phyloP scores from a whole-genome alignment of 176 grass and related monocot genomes.

The Musa acuminata region DNA sequence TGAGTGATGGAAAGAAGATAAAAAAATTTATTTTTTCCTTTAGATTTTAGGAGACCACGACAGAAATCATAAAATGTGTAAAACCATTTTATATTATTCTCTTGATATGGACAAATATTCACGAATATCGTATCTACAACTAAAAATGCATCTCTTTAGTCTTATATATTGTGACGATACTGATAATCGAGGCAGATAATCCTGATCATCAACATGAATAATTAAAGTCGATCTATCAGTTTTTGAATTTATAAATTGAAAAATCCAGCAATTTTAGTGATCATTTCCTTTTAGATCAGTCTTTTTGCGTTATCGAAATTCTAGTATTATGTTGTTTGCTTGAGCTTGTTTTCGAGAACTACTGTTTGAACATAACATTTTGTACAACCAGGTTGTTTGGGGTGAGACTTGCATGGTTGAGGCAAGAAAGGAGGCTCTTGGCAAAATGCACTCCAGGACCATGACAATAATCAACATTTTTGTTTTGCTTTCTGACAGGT shows the following conservation, averaged over 20 bases:
- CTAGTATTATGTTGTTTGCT: neutral
- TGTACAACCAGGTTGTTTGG: conserved; percentile 58
- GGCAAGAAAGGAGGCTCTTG: conserved; percentile 79
- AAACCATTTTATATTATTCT: no score
- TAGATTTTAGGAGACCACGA: no score
- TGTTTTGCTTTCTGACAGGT: conserved; percentile 18
- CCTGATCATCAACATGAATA: neutral
- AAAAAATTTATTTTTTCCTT: no score
- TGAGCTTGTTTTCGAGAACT: neutral
- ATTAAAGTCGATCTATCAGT: neutral
- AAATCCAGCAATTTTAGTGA: neutral
- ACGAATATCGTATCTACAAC: no score
- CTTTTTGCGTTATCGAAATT: neutral
- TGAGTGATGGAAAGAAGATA: no score
- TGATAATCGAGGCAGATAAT: no score
- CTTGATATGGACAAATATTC: no score
- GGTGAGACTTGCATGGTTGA: conserved; percentile 94
- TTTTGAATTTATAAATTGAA: neutral
- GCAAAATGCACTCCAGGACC: conserved; percentile 70
- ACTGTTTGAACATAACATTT: neutral
- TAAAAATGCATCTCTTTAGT: no score
- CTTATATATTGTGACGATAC: no score
- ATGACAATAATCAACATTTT: conserved; percentile 88
- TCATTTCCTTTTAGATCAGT: neutral
- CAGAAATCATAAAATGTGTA: no score